A percentile compares a stretch with the other conserved stretches of the same genome.
Evolutionary conservation across 2,329 filamentous ascomycete species (phyloP).

Genomic region (Penicillium sp.): DNA sequence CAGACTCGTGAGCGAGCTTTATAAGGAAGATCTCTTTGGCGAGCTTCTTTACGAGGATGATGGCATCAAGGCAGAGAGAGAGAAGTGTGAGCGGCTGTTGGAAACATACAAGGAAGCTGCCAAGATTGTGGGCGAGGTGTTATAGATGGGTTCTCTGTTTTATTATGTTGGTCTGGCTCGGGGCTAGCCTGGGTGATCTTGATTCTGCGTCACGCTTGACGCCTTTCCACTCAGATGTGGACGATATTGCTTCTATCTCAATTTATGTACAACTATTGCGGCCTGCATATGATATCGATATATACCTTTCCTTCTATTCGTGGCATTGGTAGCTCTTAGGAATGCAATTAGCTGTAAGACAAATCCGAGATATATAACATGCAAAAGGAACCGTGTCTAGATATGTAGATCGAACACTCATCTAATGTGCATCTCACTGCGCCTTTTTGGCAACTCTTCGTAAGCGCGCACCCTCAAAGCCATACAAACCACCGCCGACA

Average conservation of each 20-base stretch:
- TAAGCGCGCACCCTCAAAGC: conserved; percentile 59
- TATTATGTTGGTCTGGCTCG: conserved; percentile 6
- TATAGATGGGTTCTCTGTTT: conserved; percentile 49
- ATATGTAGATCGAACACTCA: neutral
- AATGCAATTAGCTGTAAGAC: neutral
- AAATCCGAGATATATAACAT: neutral
- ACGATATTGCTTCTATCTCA: conserved; percentile 9
- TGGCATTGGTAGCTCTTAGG: neutral
- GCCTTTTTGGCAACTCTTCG: conserved; percentile 24
- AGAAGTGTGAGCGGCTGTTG: conserved; percentile 96
- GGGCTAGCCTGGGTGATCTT: neutral
- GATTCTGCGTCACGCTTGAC: conserved; percentile 4
- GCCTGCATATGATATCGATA: conserved; percentile 16
- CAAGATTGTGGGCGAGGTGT: conserved; percentile 95
- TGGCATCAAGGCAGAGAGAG: conserved; percentile 91
- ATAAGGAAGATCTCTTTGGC: conserved; percentile 85
- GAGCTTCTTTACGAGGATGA: conserved; percentile 97
- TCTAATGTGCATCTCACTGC: conserved; percentile 8
- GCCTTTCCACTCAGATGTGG: conserved; percentile 5
- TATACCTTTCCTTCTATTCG: conserved; percentile 1
- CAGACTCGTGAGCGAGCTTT: conserved; percentile 88
- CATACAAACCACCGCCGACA: conserved; percentile 85
- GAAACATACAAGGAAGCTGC: conserved; percentile 96
- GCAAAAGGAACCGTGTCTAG: neutral
- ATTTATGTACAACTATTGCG: conserved; percentile 24